Conservation (phyloP, 2,329 filamentous ascomycete species). For the Aspergillus vadensis region DNA sequence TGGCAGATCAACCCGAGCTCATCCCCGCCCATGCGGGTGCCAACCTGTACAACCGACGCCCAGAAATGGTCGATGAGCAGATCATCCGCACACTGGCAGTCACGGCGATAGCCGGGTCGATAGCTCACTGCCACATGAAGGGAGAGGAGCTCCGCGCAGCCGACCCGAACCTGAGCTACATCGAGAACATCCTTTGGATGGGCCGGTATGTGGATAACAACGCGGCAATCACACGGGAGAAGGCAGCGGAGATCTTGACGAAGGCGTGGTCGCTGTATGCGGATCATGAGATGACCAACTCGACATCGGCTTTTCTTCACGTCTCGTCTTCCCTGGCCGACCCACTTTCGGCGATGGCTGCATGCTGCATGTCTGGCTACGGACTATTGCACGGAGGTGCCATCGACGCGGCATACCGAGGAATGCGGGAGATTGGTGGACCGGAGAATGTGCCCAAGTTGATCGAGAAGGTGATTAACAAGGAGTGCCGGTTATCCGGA, state of each 20-base stretch:
- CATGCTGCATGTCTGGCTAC: conserved; percentile 53
- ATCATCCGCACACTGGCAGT: neutral
- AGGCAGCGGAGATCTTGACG: neutral
- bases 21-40: neutral
- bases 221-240: neutral
- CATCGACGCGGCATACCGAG: conserved; percentile 57
- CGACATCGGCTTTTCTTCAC: conserved; percentile 57
- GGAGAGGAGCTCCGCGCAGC: neutral
- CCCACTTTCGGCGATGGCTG: conserved; percentile 52
- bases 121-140: neutral
- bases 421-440: conserved; percentile 55
- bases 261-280: conserved; percentile 54
- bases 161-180: neutral
- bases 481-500: conserved; percentile 57
- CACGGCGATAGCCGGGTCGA: neutral
- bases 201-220: neutral
- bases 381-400: conserved; percentile 57
- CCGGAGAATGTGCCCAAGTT: conserved; percentile 55
- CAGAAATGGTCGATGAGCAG: neutral
- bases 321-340: conserved; percentile 57
- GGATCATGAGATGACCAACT: conserved; percentile 61
- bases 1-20: neutral
- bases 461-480: conserved; percentile 54
- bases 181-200: neutral
- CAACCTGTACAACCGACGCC: neutral